Evolutionary conservation across 768 basidiomycete genomes (phyloP).

Genomic region (Leccinum olivaceopallidum): DNA sequence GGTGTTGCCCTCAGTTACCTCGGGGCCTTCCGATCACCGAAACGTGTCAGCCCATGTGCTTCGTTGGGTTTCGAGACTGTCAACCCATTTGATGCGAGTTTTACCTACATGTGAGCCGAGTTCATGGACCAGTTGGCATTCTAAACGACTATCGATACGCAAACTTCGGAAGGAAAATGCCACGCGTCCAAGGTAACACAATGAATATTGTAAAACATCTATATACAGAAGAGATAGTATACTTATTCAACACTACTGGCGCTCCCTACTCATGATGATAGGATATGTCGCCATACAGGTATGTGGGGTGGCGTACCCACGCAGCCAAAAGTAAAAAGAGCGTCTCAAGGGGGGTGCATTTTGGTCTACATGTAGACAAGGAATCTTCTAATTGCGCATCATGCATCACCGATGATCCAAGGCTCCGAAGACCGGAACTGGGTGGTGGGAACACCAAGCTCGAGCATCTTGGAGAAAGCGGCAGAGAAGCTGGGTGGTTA

Average conservation of each 20-base stretch:
- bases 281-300: neutral
- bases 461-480: conserved; percentile 77
- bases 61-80: too few relatives aligned
- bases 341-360: neutral
- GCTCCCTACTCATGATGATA: neutral
- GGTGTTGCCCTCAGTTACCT: too few relatives aligned
- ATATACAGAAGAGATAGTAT: neutral
- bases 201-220: neutral
- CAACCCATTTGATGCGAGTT: too few relatives aligned
- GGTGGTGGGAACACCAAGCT: conserved; percentile 85
- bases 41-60: too few relatives aligned
- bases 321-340: neutral
- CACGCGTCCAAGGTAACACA: neutral
- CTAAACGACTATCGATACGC: too few relatives aligned
- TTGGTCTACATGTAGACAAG: neutral
- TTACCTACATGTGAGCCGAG: neutral
- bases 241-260: neutral
- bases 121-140: neutral
- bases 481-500: conserved; percentile 67
- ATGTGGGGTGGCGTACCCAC: neutral
- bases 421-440: conserved; percentile 76
- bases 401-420: conserved; percentile 57
- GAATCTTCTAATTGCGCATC: conserved; percentile 28
- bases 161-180: too few relatives aligned
- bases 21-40: too few relatives aligned